These are phyloP conservation scores for Parasarocladium wereldwijsianum DNA, from an alignment of 2,329 filamentous ascomycete species.

Conservation along the genomic window DNA sequence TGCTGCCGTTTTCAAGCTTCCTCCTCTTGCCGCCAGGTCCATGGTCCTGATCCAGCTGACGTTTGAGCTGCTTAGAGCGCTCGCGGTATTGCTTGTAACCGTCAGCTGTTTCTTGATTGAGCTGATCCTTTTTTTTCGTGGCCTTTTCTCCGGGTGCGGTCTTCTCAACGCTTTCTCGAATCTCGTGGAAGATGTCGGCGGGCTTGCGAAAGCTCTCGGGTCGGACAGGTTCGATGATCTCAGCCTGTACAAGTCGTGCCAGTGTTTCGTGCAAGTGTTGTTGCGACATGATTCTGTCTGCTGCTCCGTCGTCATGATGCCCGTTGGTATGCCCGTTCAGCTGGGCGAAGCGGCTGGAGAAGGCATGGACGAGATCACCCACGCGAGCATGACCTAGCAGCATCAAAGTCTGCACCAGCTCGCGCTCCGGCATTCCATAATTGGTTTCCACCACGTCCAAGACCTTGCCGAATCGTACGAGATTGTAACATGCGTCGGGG, in stretches of 20 bases:
- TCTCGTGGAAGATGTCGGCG: constrained; percentile 43
- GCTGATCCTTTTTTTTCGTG: constrained; percentile 50
- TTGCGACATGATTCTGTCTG: constrained; percentile 26
- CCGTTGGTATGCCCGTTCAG: constrained; percentile 20
- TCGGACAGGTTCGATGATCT: constrained; percentile 52
- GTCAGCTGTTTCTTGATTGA: constrained; percentile 39
- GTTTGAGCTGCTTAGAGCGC: constrained; percentile 35
- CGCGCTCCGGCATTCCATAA: constrained; percentile 60
- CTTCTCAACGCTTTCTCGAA: constrained; percentile 47
- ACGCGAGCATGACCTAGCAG: constrained; percentile 65
- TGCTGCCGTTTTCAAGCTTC: constrained; percentile 34
- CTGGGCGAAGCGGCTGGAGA: constrained; percentile 24
- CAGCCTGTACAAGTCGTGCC: constrained; percentile 43
- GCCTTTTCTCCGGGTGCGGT: constrained; percentile 25
- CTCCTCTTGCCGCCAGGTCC: constrained; percentile 32
- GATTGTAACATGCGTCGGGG: constrained; percentile 61
- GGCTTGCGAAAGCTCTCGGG: constrained; percentile 42
- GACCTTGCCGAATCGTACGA: constrained; percentile 71
- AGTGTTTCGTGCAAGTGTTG: constrained; percentile 34
- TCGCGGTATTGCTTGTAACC: constrained; percentile 38
- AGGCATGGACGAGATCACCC: constrained; percentile 52
- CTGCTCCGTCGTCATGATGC: constrained; percentile 13
- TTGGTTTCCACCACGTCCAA: constrained; percentile 58
- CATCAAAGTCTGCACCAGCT: constrained; percentile 61
- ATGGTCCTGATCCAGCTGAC: constrained; percentile 29